Evolutionary conservation across 495 filamentous ascomycete species (phyloP), one percentile per base, ranked within the genome.

Genomic region (Lichenothelia convexa): DNA sequence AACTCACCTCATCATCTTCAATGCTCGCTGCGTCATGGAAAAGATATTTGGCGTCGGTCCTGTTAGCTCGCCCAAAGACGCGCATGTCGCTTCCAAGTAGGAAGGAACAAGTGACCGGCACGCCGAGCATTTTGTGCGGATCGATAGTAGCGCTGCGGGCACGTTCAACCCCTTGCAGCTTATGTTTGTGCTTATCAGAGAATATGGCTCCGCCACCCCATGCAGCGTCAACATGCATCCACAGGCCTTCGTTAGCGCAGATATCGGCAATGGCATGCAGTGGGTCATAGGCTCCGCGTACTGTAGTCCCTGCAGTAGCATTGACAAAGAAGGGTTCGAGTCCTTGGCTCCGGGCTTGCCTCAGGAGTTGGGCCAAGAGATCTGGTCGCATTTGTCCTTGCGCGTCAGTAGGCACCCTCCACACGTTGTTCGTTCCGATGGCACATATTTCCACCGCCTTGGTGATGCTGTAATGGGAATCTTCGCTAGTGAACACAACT

Each of bases 71-170:
- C 50, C 83, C 76, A 48, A 94, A 91, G 21, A 75, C 58, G 21
- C 67, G 58, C 45, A 85, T 52, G 53, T 94, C 86, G 5, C 63
- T 57, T 0, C 72, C 78, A 8, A 97, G 66, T 6, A 97, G 67
- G 61, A 92, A 92, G 5, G 79, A 85, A 57, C 87, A 97, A 2
- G 86, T 91, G 23, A 89, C 55, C 0, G 87, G 87, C 6, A 80
- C 80, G 27, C 80, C 81, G 45, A 97, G 67, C 89, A 94, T 97
- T 57, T 94, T 94, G 57, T 97, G 87, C 41, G 89, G 86, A 54
- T 91, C 93, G 27, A 93, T 67, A 6, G 81, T 76, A 20, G 94
- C 63, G 23, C 71, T 80, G 58, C 93, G 64, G 6, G 84, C 89
- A 12, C 71, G 63, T 31, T 85, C 65, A 11, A 68, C 59, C 18